Base-by-base conservation (phyloP, 139 green algal genomes). In the Raphidocelis subcapitata region DNA sequence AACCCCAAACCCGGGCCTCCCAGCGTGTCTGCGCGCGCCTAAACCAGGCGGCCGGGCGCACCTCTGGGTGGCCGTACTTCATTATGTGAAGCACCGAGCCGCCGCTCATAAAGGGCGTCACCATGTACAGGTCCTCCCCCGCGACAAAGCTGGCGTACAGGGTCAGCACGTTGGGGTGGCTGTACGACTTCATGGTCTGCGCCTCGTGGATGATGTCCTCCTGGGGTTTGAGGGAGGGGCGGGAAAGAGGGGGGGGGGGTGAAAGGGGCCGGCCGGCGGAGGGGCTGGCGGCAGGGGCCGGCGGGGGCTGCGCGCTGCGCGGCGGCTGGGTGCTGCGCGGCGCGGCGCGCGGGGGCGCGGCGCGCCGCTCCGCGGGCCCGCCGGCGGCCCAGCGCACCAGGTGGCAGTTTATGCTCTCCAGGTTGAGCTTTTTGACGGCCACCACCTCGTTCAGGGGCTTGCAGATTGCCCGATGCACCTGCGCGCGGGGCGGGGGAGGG, bases 361-460 rank as follows among this genome's bases (percentile, higher is more conserved):
- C 8, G 41, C 41, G 41, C 41, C 8, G 41, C 41, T 12, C 8
- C 8, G 41, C 8, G 41, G 8, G 8, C 8, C 41, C 12, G 41
- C 41, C 41, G 41, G 41, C 41, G 41, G 8, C 8, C 41, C 41
- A 12, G 8, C 41, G 41, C 69, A 91, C 90, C 82, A 97, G 82
- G 76, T 82, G 87, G 85, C 87, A 93, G 75, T 93, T 95, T 59
- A 96, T 81, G 73, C 90, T 92, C 73, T 99, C 96, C 64, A 99
- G 75, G 78, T 99, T 96, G 73, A 99, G 77, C 57, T 93, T 86
- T 85, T 99, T 99, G 28, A 99, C 87, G 21, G 96, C 95, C 2
- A 98, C 89, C 3, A 88, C 81, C 63, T 96, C 91, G 3, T 88
- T 81, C 32, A 82, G 73, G 1, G 86, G 73, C 52, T 90, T 82